phyloP scores from a whole-genome alignment of 2,329 filamentous ascomycete species.

The Byssothecium circinans region DNA sequence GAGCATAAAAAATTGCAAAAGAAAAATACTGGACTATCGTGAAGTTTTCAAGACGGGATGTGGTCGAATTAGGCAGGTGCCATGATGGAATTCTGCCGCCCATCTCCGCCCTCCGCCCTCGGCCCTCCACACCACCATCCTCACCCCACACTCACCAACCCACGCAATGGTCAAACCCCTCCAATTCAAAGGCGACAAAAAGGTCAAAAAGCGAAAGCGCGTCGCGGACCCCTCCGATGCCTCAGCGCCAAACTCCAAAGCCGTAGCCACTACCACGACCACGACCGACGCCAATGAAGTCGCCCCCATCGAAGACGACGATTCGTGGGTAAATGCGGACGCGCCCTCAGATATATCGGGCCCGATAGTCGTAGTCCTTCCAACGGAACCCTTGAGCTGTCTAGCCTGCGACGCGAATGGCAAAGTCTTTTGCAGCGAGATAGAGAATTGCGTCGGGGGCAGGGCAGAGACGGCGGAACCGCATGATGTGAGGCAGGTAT shows the following conservation, averaged over 20 bases:
- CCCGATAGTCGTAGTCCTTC: constrained; percentile 79
- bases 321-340: constrained; percentile 91
- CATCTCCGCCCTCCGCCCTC: constrained; percentile 27
- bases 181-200: constrained; percentile 96
- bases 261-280: constrained; percentile 38
- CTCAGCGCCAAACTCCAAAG: constrained; percentile 33
- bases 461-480: constrained; percentile 86
- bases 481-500: constrained; percentile 93
- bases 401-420: constrained; percentile 85
- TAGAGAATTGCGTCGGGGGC: constrained; percentile 87
- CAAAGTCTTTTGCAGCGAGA: constrained; percentile 75
- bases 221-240: constrained; percentile 55
- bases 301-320: constrained; percentile 64
- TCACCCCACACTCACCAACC: not conserved
- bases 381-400: constrained; percentile 71
- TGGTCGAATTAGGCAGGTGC: not conserved
- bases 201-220: constrained; percentile 87
- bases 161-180: constrained; percentile 79
- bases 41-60: not conserved
- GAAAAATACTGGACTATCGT: no score
- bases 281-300: constrained; percentile 41
- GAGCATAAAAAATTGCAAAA: no score
- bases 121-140: constrained; percentile 9
- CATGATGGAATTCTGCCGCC: constrained; percentile 17
- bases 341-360: constrained; percentile 72